Conservation (phyloP, 1,284 basidiomycete species). For the Neonothopanus nambi region DNA sequence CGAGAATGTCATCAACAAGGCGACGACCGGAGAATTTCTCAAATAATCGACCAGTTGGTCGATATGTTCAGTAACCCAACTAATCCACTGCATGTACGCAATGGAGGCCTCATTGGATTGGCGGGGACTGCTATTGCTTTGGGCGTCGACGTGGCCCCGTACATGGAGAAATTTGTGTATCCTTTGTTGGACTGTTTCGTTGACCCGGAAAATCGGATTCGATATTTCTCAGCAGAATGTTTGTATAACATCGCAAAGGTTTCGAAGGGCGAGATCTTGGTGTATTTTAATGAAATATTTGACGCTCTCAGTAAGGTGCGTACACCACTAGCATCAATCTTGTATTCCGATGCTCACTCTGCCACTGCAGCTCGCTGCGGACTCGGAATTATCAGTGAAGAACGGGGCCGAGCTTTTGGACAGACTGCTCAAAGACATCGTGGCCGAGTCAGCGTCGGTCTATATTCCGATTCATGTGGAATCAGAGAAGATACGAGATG, state of each 20-base stretch:
- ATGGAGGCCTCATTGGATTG: constrained; percentile 95
- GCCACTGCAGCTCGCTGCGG: constrained; percentile 80
- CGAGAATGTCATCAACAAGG: constrained; percentile 83
- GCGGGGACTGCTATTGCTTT: constrained; percentile 96
- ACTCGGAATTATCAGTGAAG: constrained; percentile 96
- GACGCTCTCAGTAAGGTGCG: constrained; percentile 94
- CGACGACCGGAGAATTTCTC: constrained; percentile 79
- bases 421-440: constrained; percentile 95
- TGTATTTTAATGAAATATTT: constrained; percentile 99
- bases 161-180: constrained; percentile 91
- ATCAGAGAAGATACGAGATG: constrained; percentile 64
- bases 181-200: constrained; percentile 93
- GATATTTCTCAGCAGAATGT: constrained; percentile 97
- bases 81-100: constrained; percentile 86
- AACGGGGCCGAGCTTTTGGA: constrained; percentile 99
- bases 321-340: constrained; percentile 9
- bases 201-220: constrained; percentile 92
- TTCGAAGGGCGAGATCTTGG: constrained; percentile 94
- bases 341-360: background rate
- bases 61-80: constrained; percentile 85
- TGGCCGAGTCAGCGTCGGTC: constrained; percentile 93
- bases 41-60: constrained; percentile 93
- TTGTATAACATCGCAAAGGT: constrained; percentile 99
- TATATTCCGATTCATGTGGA: constrained; percentile 91
- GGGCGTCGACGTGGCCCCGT: constrained; percentile 89